Evolutionary conservation across 495 filamentous ascomycete species (phyloP).

Genomic region (Apodospora peruviana): DNA sequence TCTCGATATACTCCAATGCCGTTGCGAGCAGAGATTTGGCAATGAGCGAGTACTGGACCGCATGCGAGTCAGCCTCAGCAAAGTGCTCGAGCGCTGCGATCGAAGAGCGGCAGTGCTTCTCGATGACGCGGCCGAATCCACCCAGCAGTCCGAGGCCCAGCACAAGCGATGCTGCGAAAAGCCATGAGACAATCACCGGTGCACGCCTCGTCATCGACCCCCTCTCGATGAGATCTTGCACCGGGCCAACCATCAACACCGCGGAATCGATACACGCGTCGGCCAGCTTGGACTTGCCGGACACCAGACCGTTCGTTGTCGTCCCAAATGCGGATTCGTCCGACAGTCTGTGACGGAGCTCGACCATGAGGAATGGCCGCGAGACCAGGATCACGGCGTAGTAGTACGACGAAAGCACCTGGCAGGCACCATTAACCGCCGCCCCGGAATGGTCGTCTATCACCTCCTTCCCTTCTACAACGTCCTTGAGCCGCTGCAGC

Average conservation of each 20-base stretch:
- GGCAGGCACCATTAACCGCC: conserved; percentile 32
- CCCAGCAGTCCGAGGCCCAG: conserved; percentile 39
- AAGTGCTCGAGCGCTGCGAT: conserved; percentile 40
- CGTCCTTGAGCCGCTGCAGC: conserved; percentile 29
- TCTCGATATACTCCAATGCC: conserved; percentile 33
- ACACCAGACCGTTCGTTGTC: conserved; percentile 1
- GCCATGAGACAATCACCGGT: conserved; percentile 41
- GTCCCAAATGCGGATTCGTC: conserved; percentile 13
- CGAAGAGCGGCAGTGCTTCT: conserved; percentile 34
- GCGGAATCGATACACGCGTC: conserved; percentile 45
- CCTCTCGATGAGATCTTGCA: conserved; percentile 28
- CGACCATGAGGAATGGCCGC: conserved; percentile 43
- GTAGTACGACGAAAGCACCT: conserved; percentile 38
- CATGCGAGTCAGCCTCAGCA: conserved; percentile 34
- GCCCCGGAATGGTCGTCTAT: conserved; percentile 8
- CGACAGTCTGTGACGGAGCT: conserved; percentile 33
- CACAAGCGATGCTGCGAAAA: conserved; percentile 42
- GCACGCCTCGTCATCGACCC: conserved; percentile 28
- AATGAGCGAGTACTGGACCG: conserved; percentile 40
- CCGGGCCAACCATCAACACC: conserved; percentile 36
- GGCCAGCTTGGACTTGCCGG: conserved; percentile 34
- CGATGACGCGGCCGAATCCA: conserved; percentile 39
- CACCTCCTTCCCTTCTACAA: conserved; percentile 11
- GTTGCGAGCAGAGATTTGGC: conserved; percentile 37
- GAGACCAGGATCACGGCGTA: conserved; percentile 44